phyloP scores from a whole-genome alignment of 176 grass and related monocot species.

The Coix lacrymajobi region DNA sequence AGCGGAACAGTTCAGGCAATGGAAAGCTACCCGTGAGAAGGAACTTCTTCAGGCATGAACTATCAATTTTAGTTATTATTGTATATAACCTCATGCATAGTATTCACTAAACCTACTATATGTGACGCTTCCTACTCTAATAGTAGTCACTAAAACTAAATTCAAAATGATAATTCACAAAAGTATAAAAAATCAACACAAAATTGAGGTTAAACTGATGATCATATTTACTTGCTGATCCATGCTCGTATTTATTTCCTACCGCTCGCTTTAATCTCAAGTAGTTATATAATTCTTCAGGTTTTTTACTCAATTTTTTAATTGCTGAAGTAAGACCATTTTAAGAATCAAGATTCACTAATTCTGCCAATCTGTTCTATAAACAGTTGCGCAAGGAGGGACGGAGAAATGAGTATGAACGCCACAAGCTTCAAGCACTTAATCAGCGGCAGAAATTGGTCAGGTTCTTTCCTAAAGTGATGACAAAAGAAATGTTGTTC shows the following conservation, averaged over 20 bases:
- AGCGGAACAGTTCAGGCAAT: slow-evolving; percentile 88
- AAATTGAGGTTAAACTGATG: not conserved
- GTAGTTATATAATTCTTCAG: slow-evolving; percentile 7
- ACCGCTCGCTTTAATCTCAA: not conserved
- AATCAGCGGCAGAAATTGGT: slow-evolving; percentile 97
- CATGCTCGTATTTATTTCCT: not conserved
- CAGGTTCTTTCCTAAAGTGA: slow-evolving; percentile 13
- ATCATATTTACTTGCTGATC: not conserved
- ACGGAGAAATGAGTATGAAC: slow-evolving; percentile 95
- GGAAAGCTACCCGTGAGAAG: slow-evolving; percentile 97
- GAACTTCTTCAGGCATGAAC: slow-evolving; percentile 82
- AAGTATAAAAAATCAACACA: slow-evolving; percentile 6
- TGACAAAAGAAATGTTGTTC: not conserved
- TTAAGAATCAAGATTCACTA: not conserved
- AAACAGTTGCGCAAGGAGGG: slow-evolving; percentile 83
- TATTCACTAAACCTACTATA: not conserved
- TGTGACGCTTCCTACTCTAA: not conserved
- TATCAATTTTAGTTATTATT: not conserved
- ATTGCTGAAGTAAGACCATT: not conserved
- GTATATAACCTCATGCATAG: not conserved
- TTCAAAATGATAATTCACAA: not conserved
- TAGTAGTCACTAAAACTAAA: not conserved
- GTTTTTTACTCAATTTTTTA: not conserved
- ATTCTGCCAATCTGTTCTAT: slow-evolving; percentile 18
- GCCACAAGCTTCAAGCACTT: slow-evolving; percentile 94